Percentiles rank a stretch among this genome's conserved stretches.
Conservation (phyloP, 768 basidiomycete species). For the Russula virescens region DNA sequence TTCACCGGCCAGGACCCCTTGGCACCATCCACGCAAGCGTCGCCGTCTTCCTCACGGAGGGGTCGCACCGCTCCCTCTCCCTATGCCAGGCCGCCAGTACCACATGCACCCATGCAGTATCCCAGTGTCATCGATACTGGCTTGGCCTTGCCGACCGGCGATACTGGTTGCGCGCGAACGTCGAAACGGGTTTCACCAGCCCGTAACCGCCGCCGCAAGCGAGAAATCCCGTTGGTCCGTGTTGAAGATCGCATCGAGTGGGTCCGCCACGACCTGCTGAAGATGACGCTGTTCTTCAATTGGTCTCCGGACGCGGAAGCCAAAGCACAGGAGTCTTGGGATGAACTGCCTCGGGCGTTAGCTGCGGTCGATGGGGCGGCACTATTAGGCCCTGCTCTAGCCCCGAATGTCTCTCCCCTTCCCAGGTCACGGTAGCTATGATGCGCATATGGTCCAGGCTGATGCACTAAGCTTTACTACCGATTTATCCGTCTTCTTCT, state of each 20-base stretch:
- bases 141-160: background rate
- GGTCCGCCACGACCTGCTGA: background rate
- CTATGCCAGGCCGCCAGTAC: background rate
- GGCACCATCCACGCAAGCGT: background rate
- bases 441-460: background rate
- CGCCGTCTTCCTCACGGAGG: background rate
- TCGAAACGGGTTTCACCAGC: no score
- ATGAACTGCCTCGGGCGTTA: background rate
- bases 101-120: background rate
- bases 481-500: background rate
- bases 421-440: background rate
- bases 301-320: constrained; percentile 13
- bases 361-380: background rate
- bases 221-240: constrained; percentile 15
- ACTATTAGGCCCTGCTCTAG: background rate
- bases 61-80: background rate
- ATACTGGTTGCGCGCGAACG: background rate
- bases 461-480: background rate
- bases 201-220: no score
- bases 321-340: background rate
- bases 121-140: background rate
- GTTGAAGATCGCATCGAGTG: constrained; percentile 5
- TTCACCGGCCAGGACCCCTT: background rate
- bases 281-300: constrained; percentile 12
- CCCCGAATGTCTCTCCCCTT: background rate